Conservation (phyloP, 805 yeast species). For the Nakazawaea peltata region DNA sequence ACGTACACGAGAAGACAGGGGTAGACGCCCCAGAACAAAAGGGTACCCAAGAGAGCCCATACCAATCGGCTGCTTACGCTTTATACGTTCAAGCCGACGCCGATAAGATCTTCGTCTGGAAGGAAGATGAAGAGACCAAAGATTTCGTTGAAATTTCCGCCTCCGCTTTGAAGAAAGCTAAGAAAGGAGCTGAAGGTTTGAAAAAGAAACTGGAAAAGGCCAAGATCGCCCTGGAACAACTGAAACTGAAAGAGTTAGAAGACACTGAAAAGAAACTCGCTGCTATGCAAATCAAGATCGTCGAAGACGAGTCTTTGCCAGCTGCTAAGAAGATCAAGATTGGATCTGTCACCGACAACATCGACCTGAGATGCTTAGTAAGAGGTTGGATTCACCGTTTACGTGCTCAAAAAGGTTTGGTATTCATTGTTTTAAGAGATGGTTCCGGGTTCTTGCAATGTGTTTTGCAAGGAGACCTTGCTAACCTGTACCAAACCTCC, state of each 20-base stretch:
- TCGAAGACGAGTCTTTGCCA: conserved; percentile 69
- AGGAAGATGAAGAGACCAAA: conserved; percentile 44
- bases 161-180: conserved; percentile 90
- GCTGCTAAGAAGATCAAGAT: conserved; percentile 63
- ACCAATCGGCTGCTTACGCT: conserved; percentile 80
- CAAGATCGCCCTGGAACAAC: conserved; percentile 44
- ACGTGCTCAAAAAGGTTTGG: conserved; percentile 86
- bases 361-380: conserved; percentile 67
- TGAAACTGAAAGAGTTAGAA: conserved; percentile 51
- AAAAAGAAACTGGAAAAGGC: conserved; percentile 74
- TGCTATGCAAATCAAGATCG: conserved; percentile 68
- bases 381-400: conserved; percentile 97
- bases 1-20: conserved; percentile 72
- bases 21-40: conserved; percentile 43
- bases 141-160: conserved; percentile 75
- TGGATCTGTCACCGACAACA: conserved; percentile 37
- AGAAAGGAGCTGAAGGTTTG: conserved; percentile 89
- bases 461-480: conserved; percentile 84
- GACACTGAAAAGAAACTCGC: conserved; percentile 73
- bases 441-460: conserved; percentile 90
- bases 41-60: conserved; percentile 69
- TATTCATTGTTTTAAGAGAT: conserved; percentile 87
- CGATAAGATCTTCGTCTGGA: conserved; percentile 46
- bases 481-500: conserved; percentile 78
- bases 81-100: conserved; percentile 41